Conservation (phyloP, 2,329 filamentous ascomycete species). For the Dactylellina sp. region DNA sequence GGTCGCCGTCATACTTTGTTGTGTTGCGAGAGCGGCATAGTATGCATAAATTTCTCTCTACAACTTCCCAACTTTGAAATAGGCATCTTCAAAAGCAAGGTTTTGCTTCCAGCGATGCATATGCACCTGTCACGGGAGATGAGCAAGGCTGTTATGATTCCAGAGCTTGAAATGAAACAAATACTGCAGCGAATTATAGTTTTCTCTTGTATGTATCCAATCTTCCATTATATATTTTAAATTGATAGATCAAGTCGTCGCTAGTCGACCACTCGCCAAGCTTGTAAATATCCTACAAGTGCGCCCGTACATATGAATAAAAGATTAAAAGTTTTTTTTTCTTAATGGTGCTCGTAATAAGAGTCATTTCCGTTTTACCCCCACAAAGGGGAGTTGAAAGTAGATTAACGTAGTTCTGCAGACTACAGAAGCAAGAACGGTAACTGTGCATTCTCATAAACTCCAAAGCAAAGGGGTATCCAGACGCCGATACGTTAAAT, state of each 20-base stretch:
- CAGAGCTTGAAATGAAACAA: not conserved
- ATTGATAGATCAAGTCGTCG: not conserved
- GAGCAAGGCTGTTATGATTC: conserved; percentile 1
- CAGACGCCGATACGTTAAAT: conserved; percentile 26
- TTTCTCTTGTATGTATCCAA: not conserved
- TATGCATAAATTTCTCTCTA: conserved; percentile 9
- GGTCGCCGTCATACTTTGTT: conserved; percentile 1
- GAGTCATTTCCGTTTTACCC: not conserved
- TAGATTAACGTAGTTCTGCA: not conserved
- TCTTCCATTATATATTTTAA: not conserved
- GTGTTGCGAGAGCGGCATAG: not conserved
- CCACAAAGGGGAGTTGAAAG: not conserved
- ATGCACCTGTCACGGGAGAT: conserved; percentile 17
- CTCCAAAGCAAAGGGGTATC: conserved; percentile 51
- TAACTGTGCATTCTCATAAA: conserved; percentile 17
- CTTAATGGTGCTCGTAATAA: not conserved
- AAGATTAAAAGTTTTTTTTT: not conserved
- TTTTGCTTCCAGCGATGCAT: conserved; percentile 3
- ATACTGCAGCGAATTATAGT: not conserved
- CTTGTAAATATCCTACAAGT: not conserved
- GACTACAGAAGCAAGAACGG: not conserved
- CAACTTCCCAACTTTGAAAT: conserved; percentile 26
- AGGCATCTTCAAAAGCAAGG: not conserved
- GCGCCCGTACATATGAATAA: not conserved
- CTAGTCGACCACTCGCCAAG: not conserved